phyloP scores from a whole-genome alignment of 257 asterid species.

The Fraxinus anomala region DNA sequence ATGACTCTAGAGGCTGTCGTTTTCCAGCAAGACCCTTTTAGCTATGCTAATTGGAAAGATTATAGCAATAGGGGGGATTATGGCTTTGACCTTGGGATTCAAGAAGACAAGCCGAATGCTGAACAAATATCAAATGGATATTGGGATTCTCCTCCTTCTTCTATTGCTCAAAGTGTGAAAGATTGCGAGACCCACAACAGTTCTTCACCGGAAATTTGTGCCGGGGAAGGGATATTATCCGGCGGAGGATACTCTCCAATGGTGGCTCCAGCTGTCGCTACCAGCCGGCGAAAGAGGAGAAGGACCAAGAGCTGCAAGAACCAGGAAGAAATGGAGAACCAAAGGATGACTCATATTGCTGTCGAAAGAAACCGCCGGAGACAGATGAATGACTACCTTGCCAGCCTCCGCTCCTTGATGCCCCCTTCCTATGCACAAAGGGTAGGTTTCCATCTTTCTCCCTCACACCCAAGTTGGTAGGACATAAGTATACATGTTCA shows the following conservation, averaged over 20 bases:
- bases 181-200: slow-evolving; percentile 9
- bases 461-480: background rate
- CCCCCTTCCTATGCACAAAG: slow-evolving; percentile 81
- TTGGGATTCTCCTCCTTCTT: slow-evolving; percentile 40
- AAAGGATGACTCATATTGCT: slow-evolving; percentile 80
- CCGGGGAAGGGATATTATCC: slow-evolving; percentile 6
- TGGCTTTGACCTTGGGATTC: slow-evolving; percentile 14
- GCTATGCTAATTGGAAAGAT: slow-evolving; percentile 35
- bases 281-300: slow-evolving; percentile 49
- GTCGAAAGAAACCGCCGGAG: slow-evolving; percentile 82
- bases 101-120: slow-evolving; percentile 24
- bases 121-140: background rate
- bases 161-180: slow-evolving; percentile 23
- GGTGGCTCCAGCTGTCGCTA: background rate
- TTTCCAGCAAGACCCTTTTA: slow-evolving; percentile 56
- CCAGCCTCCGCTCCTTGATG: slow-evolving; percentile 72
- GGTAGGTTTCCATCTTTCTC: slow-evolving; percentile 40
- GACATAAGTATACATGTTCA: too few relatives aligned
- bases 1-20: slow-evolving; percentile 63
- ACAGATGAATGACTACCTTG: slow-evolving; percentile 34
- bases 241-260: slow-evolving; percentile 20
- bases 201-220: slow-evolving; percentile 38
- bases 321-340: slow-evolving; percentile 74
- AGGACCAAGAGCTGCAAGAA: slow-evolving; percentile 57
- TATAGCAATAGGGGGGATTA: slow-evolving; percentile 25